These are phyloP conservation scores for Vitis riparia DNA, from an alignment of 164 flowering plant genomes.

Conservation along the genomic window DNA sequence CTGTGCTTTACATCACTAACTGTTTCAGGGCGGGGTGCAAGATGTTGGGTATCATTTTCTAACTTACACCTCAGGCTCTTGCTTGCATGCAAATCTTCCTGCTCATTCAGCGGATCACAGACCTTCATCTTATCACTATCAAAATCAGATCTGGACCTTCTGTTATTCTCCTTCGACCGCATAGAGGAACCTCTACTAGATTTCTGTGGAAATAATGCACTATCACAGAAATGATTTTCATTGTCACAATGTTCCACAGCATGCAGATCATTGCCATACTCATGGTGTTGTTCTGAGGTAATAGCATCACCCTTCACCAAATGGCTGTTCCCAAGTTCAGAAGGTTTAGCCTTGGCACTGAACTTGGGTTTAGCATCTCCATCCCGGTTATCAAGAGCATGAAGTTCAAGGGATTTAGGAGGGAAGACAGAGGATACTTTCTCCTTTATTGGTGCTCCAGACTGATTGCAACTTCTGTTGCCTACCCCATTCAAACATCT, in stretches of 20 bases:
- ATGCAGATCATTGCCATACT: not conserved
- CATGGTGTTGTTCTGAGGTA: not conserved
- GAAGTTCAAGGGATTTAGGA: constrained; percentile 12
- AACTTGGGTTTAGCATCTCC: constrained; percentile 9
- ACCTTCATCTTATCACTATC: constrained; percentile 4
- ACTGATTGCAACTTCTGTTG: constrained; percentile 2
- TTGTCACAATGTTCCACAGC: constrained; percentile 1
- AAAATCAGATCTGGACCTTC: constrained; percentile 6
- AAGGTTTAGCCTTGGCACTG: constrained; percentile 4
- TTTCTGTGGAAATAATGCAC: not conserved
- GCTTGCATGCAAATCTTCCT: not conserved
- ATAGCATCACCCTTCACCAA: not conserved
- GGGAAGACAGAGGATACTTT: constrained; percentile 1
- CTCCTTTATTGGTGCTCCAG: constrained; percentile 12
- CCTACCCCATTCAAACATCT: constrained; percentile 15
- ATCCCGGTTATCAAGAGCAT: constrained; percentile 17
- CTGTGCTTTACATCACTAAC: not conserved
- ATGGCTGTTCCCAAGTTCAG: constrained; percentile 11
- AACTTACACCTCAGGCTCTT: constrained; percentile 7
- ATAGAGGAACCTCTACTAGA: constrained; percentile 9
- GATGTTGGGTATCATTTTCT: constrained; percentile 3
- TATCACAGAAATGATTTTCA: constrained; percentile 4
- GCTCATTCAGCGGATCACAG: constrained; percentile 3
- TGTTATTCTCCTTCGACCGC: constrained; percentile 15
- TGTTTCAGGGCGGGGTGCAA: not conserved